These are phyloP conservation scores for Urostyla sp. DNA, from an alignment of 73 alveolate species.

Conservation along the genomic window DNA sequence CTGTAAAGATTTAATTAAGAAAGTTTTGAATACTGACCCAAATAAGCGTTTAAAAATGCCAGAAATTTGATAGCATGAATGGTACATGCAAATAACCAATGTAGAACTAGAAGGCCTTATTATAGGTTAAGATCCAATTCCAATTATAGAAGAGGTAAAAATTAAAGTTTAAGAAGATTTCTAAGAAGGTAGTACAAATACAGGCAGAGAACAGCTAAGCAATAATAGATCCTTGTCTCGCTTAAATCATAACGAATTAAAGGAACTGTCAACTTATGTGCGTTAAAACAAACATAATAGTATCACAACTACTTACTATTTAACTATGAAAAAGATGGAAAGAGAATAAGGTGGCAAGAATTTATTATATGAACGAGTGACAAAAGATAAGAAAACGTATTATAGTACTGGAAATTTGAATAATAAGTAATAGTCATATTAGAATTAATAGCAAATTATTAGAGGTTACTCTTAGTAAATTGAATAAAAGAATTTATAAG, in stretches of 20 bases:
- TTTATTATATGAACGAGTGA: conserved; percentile 27
- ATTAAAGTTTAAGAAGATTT: conserved; percentile 20
- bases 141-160: conserved; percentile 59
- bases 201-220: neutral
- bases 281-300: conserved; percentile 85
- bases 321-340: conserved; percentile 69
- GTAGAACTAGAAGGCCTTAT: conserved; percentile 50
- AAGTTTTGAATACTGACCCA: conserved; percentile 72
- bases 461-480: conserved; percentile 29
- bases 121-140: conserved; percentile 55
- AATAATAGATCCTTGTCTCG: too few species aligned
- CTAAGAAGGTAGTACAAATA: neutral
- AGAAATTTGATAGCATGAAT: conserved; percentile 71
- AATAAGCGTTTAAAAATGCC: conserved; percentile 48
- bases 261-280: too few species aligned
- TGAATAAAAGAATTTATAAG: too few species aligned
- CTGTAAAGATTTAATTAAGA: conserved; percentile 66
- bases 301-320: conserved; percentile 86
- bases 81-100: conserved; percentile 50
- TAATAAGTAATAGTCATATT: neutral
- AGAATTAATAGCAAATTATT: neutral
- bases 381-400: conserved; percentile 63
- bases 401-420: conserved; percentile 57
- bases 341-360: conserved; percentile 29
- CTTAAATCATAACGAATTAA: too few species aligned